Base-by-base conservation (phyloP, 768 basidiomycete genomes). In the Tricholoma bakamatsutake region DNA sequence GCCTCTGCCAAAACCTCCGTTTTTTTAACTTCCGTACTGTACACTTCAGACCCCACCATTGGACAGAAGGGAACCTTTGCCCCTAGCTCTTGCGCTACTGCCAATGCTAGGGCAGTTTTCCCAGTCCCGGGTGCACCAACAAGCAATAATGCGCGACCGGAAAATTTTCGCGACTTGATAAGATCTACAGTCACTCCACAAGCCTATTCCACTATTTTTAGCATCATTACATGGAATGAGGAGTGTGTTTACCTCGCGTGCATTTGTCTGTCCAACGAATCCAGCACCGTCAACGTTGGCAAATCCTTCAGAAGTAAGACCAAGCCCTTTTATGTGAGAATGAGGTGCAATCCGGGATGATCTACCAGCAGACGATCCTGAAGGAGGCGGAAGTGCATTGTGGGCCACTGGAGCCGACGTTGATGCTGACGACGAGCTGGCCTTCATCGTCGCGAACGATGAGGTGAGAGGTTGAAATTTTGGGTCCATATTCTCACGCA, bases 11-110 rank as follows among this genome's bases (percentile, higher is more conserved):
- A 75, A 4, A 98, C 95, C 67, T 98, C 97, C 1, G 97, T 98
- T 80, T 99, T 99, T 77, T 98, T 98, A 55, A 99, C 94, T 71
- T 98, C 96, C 2, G 90, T 85, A 39, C 87, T 91, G 67, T 97
- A 98, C 58, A 98, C 97, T 71, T 99, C 97, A 17, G 87, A 89
- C 0, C 97, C 97, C 42, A 98, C 97, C 93, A 98, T 98, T 4
- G 94, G 93, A 69, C 96, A 98, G 68, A 99, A 98, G 0, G 97
- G 97, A 1, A 98, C 95, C 65, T 97, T 97, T 18, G 81, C 74
- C 0, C 97, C 97, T 0, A 99, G 80, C 64, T 98, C 97, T 57
- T 98, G 95, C 5, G 93, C 88, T 27, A 98, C 82, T 0, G 93
- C 97, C n/a, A 98, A 72, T 1, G 97, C 95, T 27, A 98, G 82